Percentiles rank a stretch among this genome's conserved stretches.
These are phyloP conservation scores for Apophysomyces variabilis DNA, from an alignment of 371 early-diverging fungal genomes.

Conservation along the genomic window DNA sequence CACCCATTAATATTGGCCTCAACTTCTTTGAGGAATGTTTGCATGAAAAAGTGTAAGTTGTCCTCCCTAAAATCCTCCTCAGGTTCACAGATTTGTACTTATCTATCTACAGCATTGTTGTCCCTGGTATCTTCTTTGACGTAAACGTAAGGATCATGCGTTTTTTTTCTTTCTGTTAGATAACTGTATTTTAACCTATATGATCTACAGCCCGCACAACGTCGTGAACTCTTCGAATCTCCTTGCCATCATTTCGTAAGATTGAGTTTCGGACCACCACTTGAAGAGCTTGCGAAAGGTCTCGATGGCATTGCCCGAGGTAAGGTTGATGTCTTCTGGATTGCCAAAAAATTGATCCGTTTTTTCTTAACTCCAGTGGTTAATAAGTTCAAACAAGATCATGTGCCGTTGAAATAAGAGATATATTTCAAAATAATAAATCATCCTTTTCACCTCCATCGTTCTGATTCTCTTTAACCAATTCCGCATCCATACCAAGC, in stretches of 20 bases:
- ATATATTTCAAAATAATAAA: conserved; percentile 42
- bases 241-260: conserved; percentile 59
- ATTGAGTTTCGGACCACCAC: conserved; percentile 53
- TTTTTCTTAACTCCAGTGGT: conserved; percentile 4
- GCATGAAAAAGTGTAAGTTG: conserved; percentile 47
- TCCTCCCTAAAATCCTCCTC: background rate
- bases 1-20: conserved; percentile 53
- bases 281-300: conserved; percentile 48
- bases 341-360: background rate
- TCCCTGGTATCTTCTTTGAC: conserved; percentile 59
- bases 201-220: conserved; percentile 39
- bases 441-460: conserved; percentile 41
- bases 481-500: conserved; percentile 48
- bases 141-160: conserved; percentile 40
- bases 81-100: background rate
- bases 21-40: conserved; percentile 56
- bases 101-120: conserved; percentile 31
- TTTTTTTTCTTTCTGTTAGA: background rate
- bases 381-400: conserved; percentile 9
- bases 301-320: conserved; percentile 51
- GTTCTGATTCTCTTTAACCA: conserved; percentile 32
- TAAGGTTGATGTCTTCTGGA: background rate
- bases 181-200: background rate
- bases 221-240: conserved; percentile 54
- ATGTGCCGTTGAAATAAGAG: conserved; percentile 1